These are phyloP conservation scores for Tetracladium setigerum DNA, from an alignment of 495 filamentous ascomycete genomes.

Conservation along the genomic window DNA sequence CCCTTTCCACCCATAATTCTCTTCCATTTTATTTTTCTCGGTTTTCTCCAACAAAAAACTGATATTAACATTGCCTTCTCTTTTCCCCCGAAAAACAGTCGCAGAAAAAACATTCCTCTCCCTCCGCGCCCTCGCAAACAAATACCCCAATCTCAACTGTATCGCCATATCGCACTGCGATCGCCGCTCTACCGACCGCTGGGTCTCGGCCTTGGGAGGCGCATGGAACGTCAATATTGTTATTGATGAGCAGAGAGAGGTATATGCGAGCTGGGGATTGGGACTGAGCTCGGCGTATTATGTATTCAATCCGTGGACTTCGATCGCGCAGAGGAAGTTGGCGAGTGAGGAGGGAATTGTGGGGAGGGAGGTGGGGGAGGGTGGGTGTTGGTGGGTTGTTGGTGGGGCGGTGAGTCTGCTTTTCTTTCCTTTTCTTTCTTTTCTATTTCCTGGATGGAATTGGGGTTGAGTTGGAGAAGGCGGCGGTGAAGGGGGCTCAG, in stretches of 20 bases:
- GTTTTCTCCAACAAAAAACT: too few relatives aligned
- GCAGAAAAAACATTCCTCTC: constrained; percentile 51
- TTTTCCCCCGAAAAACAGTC: constrained; percentile 27
- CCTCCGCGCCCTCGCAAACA: constrained; percentile 36
- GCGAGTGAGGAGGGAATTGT: constrained; percentile 47
- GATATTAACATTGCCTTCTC: too few relatives aligned
- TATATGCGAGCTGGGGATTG: constrained; percentile 50
- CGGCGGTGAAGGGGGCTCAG: too few relatives aligned
- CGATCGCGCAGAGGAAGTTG: constrained; percentile 39
- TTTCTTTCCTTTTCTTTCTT: too few relatives aligned
- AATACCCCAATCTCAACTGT: constrained; percentile 41
- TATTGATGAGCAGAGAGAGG: constrained; percentile 42
- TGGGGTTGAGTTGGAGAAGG: constrained; percentile 8
- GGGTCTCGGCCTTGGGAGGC: constrained; percentile 45
- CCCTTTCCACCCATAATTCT: not conserved
- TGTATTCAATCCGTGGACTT: constrained; percentile 33
- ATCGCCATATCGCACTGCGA: constrained; percentile 52
- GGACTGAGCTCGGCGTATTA: constrained; percentile 46
- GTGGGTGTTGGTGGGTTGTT: constrained; percentile 50
- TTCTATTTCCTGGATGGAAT: too few relatives aligned
- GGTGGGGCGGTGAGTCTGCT: constrained; percentile 25
- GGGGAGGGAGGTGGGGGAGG: constrained; percentile 42
- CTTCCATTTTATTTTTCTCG: too few relatives aligned
- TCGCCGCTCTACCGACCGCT: constrained; percentile 39
- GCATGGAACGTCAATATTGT: constrained; percentile 44